A percentile compares a stretch with the other conserved stretches of the same genome.
These are phyloP conservation scores for Trichoderma asperellum DNA, from an alignment of 2,329 filamentous ascomycete species.

Conservation along the genomic window DNA sequence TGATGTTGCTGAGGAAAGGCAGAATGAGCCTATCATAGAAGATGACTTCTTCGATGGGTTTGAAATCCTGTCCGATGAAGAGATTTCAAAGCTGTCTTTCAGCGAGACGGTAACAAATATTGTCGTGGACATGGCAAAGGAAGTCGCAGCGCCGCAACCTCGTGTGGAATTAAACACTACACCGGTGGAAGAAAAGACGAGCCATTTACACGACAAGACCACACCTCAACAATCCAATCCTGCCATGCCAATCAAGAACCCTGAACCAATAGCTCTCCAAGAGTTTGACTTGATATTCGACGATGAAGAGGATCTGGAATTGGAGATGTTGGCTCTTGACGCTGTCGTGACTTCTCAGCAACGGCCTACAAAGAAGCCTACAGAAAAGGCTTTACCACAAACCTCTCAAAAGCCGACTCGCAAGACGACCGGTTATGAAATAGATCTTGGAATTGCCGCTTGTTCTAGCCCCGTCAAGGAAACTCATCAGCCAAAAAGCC, in stretches of 20 bases:
- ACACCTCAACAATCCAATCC: background rate
- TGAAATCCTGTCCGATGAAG: constrained; percentile 5
- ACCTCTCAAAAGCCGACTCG: background rate
- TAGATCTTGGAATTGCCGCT: constrained; percentile 9
- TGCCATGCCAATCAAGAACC: background rate
- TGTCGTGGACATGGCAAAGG: background rate
- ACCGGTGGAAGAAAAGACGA: background rate
- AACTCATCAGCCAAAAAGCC: background rate
- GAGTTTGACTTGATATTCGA: constrained; percentile 33
- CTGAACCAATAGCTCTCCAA: background rate
- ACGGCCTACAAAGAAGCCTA: background rate
- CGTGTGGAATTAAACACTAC: background rate
- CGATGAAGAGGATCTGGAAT: constrained; percentile 37
- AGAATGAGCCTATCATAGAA: background rate
- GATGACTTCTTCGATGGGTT: constrained; percentile 7
- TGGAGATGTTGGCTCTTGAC: constrained; percentile 36
- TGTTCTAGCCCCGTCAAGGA: background rate
- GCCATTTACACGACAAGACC: background rate
- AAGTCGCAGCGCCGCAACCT: background rate
- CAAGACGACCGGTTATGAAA: background rate
- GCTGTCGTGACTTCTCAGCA: constrained; percentile 23
- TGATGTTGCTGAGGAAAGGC: background rate
- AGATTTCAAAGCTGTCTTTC: constrained; percentile 6
- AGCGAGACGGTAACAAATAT: background rate
- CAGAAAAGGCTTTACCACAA: background rate